Base-by-base conservation (phyloP, 805 yeast species). In the Groenewaldozyma tartarivorans region DNA sequence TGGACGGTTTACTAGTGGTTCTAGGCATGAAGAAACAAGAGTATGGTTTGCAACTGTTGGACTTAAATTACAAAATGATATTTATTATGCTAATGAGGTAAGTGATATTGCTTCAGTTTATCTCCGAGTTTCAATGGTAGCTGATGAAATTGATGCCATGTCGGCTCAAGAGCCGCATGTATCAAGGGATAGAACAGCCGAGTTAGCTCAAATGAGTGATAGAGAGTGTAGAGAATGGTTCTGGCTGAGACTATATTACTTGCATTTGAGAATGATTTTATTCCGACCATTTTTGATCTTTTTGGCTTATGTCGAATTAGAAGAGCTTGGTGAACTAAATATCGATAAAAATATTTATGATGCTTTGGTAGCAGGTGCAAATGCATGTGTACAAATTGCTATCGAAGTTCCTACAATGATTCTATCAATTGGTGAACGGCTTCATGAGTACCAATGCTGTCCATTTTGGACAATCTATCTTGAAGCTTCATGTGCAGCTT, bases 161-260 rank as follows among this genome's bases (percentile, higher is more conserved):
- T 40, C 40, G 11, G 16, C 37, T 11, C 32, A 15, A 13, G 30
- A 34, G 21, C 44, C 44, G 2, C 22, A 36, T 41, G 41, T 38
- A 15, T 17, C 19, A 7, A 29, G 16, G 11, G 44, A 41, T 24
- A 36, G 39, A 24, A 16, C 39, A 3, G 21, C 40, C 7, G 40
- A 36, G 20, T 16, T 41, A 32, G 13, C 15, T 16, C 19, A 31
- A 9, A 35, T 41, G 40, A n/a, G 40, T 2, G 44, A 41, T 31
- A 36, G 18, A 15, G 44, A 41, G 17, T 41, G 44, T 21, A 31
- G 35, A 24, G 44, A 41, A 22, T 41, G 44, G 44, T 41, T 36
- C 32, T 41, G 44, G 44, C 34, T 41, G 6, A 13, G 44, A 27
- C 40, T 41, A 11, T 26, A 18, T 16, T 41, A 41, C 27, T 32